Conservation (phyloP, 805 yeast genomes). For the Candida piceae region DNA sequence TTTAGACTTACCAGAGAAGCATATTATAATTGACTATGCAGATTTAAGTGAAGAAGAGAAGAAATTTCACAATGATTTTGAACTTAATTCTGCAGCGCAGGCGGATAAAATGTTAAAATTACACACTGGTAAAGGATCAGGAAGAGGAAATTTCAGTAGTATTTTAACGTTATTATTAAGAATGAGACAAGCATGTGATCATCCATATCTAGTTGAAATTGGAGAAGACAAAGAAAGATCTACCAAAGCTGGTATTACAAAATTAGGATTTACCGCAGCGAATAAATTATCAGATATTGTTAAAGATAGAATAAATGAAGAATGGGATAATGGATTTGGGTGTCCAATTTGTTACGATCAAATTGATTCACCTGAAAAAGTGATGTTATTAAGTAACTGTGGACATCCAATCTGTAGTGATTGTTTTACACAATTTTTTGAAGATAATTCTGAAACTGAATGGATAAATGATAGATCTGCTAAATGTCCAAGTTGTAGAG, state of each 20-base stretch:
- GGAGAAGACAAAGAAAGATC: constrained; percentile 44
- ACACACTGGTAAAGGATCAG: constrained; percentile 10
- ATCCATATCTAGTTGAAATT: constrained; percentile 63
- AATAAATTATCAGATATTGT: constrained; percentile 13
- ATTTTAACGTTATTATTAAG: constrained; percentile 70
- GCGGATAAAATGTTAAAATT: constrained; percentile 43
- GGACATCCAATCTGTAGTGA: constrained; percentile 70
- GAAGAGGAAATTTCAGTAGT: constrained; percentile 40
- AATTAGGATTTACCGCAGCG: constrained; percentile 24
- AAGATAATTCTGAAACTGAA: constrained; percentile 34
- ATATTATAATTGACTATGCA: constrained; percentile 41
- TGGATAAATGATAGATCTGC: constrained; percentile 32
- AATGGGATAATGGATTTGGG: constrained; percentile 34
- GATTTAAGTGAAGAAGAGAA: constrained; percentile 51
- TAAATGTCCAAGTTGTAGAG: constrained; percentile 54
- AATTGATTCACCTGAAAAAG: constrained; percentile 37
- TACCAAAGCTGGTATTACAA: constrained; percentile 31
- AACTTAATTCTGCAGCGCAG: constrained; percentile 44
- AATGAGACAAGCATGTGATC: constrained; percentile 84
- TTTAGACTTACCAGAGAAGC: constrained; percentile 61
- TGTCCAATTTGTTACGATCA: constrained; percentile 69
- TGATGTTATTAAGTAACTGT: constrained; percentile 52
- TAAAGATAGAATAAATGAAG: constrained; percentile 32
- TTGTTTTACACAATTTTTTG: constrained; percentile 50
- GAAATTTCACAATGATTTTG: constrained; percentile 53